Conservation (phyloP, 176 grass and related monocot genomes). For the Carex scoparia region DNA sequence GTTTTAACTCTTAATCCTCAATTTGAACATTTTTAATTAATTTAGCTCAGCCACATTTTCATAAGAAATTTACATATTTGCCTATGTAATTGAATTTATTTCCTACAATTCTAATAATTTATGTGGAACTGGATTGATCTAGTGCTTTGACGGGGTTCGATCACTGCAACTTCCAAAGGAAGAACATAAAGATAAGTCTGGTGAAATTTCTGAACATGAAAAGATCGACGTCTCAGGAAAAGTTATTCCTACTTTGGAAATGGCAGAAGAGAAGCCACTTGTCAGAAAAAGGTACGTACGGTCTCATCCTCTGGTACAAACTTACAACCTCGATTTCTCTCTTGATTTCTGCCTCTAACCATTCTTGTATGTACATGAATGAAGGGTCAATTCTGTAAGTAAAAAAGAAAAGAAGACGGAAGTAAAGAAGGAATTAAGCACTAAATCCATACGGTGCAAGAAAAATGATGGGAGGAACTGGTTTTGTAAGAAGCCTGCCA, state of each 20-base stretch:
- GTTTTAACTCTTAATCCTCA: neutral
- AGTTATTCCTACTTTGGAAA: neutral
- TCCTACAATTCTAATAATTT: neutral
- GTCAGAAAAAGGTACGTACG: neutral
- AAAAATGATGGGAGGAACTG: slow-evolving; percentile 16
- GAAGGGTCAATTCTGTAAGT: neutral
- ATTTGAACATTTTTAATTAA: neutral
- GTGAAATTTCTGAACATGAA: neutral
- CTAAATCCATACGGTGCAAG: neutral
- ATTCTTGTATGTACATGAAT: neutral
- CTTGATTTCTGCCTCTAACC: neutral
- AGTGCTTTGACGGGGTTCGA: slow-evolving; percentile 2
- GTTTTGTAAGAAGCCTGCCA: slow-evolving; percentile 13
- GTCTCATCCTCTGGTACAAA: neutral
- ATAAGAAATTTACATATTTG: neutral
- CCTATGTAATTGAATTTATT: neutral
- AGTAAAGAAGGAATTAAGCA: neutral
- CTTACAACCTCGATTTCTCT: neutral
- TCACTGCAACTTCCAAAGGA: neutral
- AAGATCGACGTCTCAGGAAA: neutral
- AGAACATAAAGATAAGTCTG: neutral
- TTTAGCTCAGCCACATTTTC: neutral
- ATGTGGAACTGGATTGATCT: neutral
- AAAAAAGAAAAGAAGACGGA: neutral
- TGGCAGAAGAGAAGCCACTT: neutral